These are phyloP conservation scores for Tubosaeta sp. DNA, from an alignment of 768 basidiomycete species.

Conservation along the genomic window DNA sequence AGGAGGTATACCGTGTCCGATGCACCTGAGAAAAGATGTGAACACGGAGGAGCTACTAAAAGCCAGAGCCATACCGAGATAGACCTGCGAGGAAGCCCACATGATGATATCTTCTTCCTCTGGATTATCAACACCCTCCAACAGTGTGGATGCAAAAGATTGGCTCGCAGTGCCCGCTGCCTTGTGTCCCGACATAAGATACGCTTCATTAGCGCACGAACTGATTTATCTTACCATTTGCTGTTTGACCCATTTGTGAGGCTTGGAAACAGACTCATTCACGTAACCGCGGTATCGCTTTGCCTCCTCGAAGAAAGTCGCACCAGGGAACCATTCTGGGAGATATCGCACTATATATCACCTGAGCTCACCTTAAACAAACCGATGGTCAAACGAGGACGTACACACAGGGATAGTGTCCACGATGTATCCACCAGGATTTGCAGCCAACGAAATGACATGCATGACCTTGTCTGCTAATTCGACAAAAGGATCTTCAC, in stretches of 20 bases:
- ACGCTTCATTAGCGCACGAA: neutral
- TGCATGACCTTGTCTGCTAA: constrained; percentile 24
- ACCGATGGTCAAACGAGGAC: neutral
- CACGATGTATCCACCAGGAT: constrained; percentile 18
- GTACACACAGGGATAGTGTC: constrained; percentile 20
- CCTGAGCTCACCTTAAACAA: neutral
- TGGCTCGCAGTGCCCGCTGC: constrained; percentile 13
- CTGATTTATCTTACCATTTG: constrained; percentile 37
- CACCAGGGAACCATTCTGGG: constrained; percentile 35
- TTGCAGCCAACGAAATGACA: constrained; percentile 4
- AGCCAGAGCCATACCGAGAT: constrained; percentile 8
- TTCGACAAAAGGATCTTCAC: constrained; percentile 35
- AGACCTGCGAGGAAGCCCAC: constrained; percentile 13
- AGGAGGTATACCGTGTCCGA: constrained; percentile 40
- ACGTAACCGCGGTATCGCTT: constrained; percentile 25
- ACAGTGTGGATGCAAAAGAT: constrained; percentile 17
- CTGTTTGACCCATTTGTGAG: constrained; percentile 41
- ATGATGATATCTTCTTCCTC: constrained; percentile 20
- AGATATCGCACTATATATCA: constrained; percentile 22
- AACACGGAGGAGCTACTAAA: neutral
- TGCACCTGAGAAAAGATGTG: constrained; percentile 24
- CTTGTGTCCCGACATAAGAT: constrained; percentile 6
- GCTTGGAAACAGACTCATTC: constrained; percentile 38
- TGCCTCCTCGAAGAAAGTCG: constrained; percentile 31
- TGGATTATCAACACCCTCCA: constrained; percentile 8